A percentile compares a stretch with the other conserved stretches of the same genome.
phyloP scores from a whole-genome alignment of 2,329 filamentous ascomycete species.

The Sporothrix sp. region DNA sequence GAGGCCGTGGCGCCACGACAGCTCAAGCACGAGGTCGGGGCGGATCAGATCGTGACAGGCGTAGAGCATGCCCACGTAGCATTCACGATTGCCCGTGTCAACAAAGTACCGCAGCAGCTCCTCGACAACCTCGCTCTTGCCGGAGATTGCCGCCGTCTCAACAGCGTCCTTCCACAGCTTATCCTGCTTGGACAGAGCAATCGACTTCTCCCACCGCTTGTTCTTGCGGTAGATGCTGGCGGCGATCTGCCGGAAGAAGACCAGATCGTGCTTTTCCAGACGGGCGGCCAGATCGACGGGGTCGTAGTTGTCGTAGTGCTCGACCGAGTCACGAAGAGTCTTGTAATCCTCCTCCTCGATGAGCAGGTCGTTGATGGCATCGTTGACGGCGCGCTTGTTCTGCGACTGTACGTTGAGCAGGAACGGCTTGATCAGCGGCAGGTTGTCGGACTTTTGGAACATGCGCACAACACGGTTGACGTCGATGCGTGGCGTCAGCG shows the following conservation, averaged over 20 bases:
- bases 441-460: conserved; percentile 97
- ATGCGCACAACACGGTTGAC: conserved; percentile 99
- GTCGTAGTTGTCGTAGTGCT: conserved; percentile 99
- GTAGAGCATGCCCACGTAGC: conserved; percentile 99
- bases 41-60: conserved; percentile 96
- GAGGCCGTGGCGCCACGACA: conserved; percentile 93
- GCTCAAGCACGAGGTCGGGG: conserved; percentile 83
- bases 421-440: conserved; percentile 98
- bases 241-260: conserved; percentile 98
- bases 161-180: conserved; percentile 99
- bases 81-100: conserved; percentile 96
- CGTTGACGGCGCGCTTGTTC: conserved; percentile 97
- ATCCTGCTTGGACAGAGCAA: conserved; percentile 94
- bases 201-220: conserved; percentile 99
- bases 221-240: conserved; percentile 99
- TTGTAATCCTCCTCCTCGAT: conserved; percentile 99
- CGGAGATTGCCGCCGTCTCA: conserved; percentile 87
- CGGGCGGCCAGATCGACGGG: conserved; percentile 84
- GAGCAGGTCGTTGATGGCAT: conserved; percentile 92
- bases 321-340: conserved; percentile 91
- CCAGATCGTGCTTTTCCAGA: conserved; percentile 92
- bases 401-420: conserved; percentile 89
- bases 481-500: conserved; percentile 84
- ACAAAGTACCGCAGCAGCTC: conserved; percentile 96
- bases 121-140: conserved; percentile 86